These are phyloP conservation scores for Penicillium vulpinum DNA, from an alignment of 2,329 filamentous ascomycete species.

Conservation along the genomic window DNA sequence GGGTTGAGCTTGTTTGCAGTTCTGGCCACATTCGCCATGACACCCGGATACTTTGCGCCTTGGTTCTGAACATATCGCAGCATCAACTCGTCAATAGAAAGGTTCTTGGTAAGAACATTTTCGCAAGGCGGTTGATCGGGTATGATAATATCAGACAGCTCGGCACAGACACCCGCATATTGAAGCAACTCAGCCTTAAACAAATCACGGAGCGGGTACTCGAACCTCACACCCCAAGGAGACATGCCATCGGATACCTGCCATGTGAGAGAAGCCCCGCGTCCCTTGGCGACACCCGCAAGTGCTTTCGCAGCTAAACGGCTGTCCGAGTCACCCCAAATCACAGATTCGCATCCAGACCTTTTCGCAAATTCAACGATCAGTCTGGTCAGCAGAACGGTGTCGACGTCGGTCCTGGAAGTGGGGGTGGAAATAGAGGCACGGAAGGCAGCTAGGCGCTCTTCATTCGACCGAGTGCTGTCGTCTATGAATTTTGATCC, in stretches of 20 bases:
- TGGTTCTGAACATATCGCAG: constrained; percentile 82
- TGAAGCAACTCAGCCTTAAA: constrained; percentile 75
- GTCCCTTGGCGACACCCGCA: constrained; percentile 84
- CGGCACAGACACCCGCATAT: constrained; percentile 59
- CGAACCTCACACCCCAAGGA: constrained; percentile 60
- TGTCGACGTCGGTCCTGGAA: constrained; percentile 70
- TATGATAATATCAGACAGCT: constrained; percentile 53
- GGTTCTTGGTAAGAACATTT: constrained; percentile 51
- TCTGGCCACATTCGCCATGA: constrained; percentile 92
- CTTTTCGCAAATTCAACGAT: constrained; percentile 65
- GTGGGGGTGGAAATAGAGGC: constrained; percentile 69
- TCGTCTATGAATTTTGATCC: constrained; percentile 29
- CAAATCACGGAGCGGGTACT: constrained; percentile 81
- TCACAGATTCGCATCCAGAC: constrained; percentile 65
- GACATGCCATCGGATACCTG: constrained; percentile 73
- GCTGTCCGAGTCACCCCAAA: constrained; percentile 86
- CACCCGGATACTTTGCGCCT: constrained; percentile 81
- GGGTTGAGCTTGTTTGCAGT: constrained; percentile 78
- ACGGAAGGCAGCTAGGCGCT: constrained; percentile 58
- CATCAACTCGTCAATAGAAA: constrained; percentile 91
- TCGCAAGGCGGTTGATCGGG: constrained; percentile 40
- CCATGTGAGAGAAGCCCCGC: constrained; percentile 81
- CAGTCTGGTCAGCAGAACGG: constrained; percentile 69
- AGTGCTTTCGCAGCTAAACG: constrained; percentile 82
- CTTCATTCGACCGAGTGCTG: constrained; percentile 34